Base-by-base conservation (phyloP, 176 grass and related monocot species). In the Canna indica region DNA sequence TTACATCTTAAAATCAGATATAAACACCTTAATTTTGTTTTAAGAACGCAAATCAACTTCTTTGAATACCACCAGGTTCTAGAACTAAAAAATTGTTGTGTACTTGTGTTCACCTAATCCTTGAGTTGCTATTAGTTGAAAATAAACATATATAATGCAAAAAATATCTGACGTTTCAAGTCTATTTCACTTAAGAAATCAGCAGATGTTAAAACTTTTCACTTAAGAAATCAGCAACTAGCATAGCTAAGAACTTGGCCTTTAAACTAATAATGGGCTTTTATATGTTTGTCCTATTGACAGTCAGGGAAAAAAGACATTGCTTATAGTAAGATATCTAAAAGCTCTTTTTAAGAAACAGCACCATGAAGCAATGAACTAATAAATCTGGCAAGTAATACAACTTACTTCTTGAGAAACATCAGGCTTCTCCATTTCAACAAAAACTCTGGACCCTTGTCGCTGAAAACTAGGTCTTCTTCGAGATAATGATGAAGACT, bases 401-500 rank as follows among this genome's bases (percentile, higher is more conserved):
- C 22, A 79, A 80, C 80, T 68, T 83, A 88, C 91, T 85, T 95
- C 91, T 77, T 77, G 85, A 70, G 73, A 20, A 47, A 78, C 38
- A 26, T 91, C 91, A 20, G 67, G 78, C 61, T 73, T 88, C 6
- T 95, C 85, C 69, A 95, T 85, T 76, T 91, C 82, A 70, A 91
- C 74, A 27, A 84, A 32, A 27, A 88, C 82, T 86, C 86, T 90
- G 48, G 87, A 86, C 44, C 82, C 75, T 75, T 84, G 63, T 52
- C 80, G 41, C 18, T 74, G 54, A 18, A 88, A 85, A 75, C 91
- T 88, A 74, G 44, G 33, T 52, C 45, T 90, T 50, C 31, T 73
- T 33, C 75, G 61, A 33, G 81, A 83, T 44, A 44, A 44, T 25
- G 30, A 14, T 47, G 45, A 4, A 79, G 71, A 28, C 12, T 61